These are phyloP conservation scores for Kernera saxatilis DNA, from an alignment of 345 rosid genomes.

Conservation along the genomic window DNA sequence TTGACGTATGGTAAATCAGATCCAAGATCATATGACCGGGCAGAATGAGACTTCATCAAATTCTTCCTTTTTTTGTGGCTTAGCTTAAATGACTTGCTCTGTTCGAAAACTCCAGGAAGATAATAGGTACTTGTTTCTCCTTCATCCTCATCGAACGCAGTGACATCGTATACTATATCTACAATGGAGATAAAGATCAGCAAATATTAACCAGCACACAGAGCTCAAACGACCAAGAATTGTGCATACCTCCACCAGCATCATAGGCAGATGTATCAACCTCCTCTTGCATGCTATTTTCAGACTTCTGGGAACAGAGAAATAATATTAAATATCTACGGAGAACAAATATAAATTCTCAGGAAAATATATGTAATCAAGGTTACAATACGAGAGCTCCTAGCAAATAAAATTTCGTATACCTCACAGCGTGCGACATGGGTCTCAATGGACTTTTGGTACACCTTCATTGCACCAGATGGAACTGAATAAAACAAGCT, in stretches of 20 bases:
- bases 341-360: conserved; percentile 9
- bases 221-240: conserved; percentile 17
- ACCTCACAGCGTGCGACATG: conserved; percentile 43
- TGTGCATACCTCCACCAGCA: conserved; percentile 59
- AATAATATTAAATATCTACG: neutral
- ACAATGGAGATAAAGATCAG: conserved; percentile 26
- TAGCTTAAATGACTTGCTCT: conserved; percentile 47
- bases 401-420: conserved; percentile 7
- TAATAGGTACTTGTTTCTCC: conserved; percentile 73
- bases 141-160: conserved; percentile 75
- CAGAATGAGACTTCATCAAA: conserved; percentile 42
- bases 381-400: conserved; percentile 13
- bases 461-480: conserved; percentile 71
- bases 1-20: conserved; percentile 54
- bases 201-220: conserved; percentile 13
- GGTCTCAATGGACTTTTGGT: conserved; percentile 76
- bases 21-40: conserved; percentile 59
- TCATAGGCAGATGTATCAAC: conserved; percentile 74
- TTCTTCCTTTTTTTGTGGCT: conserved; percentile 62
- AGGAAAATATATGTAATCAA: conserved; percentile 2
- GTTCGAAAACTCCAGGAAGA: conserved; percentile 59
- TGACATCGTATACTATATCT: conserved; percentile 59
- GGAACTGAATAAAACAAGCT: conserved; percentile 91
- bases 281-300: conserved; percentile 74
- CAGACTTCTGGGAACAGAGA: conserved; percentile 53